These are phyloP conservation scores for Malus asiatica DNA, from an alignment of 306 rosid species.

Conservation along the genomic window DNA sequence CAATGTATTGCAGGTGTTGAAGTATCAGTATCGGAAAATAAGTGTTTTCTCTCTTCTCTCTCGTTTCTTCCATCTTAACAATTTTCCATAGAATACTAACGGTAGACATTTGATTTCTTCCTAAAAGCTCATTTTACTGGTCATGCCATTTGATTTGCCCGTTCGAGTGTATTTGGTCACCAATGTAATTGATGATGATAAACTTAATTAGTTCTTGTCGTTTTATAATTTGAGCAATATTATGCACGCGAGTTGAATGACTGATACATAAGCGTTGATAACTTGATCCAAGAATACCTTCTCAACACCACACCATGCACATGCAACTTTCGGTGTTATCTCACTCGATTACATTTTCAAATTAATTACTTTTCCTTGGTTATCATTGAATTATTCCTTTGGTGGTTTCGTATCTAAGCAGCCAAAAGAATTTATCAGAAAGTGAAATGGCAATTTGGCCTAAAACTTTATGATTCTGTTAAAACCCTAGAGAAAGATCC, in stretches of 20 bases:
- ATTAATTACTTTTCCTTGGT: not conserved
- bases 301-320: not conserved
- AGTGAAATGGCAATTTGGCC: not conserved
- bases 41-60: too few relatives aligned
- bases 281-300: not conserved
- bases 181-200: not conserved
- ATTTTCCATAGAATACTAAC: too few relatives aligned
- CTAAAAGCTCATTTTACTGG: not conserved
- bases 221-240: not conserved
- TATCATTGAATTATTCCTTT: constrained; percentile 21
- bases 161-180: not conserved
- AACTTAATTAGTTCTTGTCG: not conserved
- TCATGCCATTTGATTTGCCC: not conserved
- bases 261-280: not conserved
- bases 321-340: constrained; percentile 47
- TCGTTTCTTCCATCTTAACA: too few relatives aligned
- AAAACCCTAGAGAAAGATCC: not conserved
- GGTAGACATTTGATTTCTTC: not conserved
- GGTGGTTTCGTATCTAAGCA: not conserved
- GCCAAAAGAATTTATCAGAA: not conserved
- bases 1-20: too few relatives aligned
- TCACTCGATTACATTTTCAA: constrained; percentile 40
- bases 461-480: not conserved
- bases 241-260: not conserved
- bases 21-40: too few relatives aligned